Conservation (phyloP, 1,284 basidiomycete genomes). For the Puccinia coronata region DNA sequence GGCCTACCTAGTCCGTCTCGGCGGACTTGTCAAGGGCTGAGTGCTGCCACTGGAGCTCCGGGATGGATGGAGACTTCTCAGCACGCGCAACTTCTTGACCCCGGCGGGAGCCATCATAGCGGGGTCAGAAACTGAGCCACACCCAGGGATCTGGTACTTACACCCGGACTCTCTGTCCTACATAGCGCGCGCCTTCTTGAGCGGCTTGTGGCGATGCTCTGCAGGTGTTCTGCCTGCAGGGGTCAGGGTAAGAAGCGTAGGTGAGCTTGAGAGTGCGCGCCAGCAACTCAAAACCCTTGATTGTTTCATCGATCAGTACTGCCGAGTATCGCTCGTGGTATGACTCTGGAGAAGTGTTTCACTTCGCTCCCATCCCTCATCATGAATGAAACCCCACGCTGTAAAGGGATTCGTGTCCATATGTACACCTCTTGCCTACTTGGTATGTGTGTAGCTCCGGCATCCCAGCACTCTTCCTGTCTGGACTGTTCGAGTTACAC, state of each 20-base stretch:
- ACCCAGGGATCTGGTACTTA: constrained; percentile 42
- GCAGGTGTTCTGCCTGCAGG: no score
- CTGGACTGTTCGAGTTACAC: background rate
- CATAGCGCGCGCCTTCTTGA: background rate
- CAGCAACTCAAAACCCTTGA: no score
- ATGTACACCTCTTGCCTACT: no score
- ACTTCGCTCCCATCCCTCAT: background rate
- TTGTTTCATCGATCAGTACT: background rate
- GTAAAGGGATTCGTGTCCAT: no score
- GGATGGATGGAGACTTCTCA: background rate
- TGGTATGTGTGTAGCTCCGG: no score
- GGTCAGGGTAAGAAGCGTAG: no score
- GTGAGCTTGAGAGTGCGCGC: no score
- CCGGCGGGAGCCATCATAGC: background rate
- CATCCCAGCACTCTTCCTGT: no score
- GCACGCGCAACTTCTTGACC: background rate
- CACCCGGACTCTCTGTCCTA: background rate
- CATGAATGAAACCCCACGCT: no score
- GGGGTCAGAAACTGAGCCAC: constrained; percentile 47
- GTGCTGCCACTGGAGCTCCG: background rate
- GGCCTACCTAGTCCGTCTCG: background rate
- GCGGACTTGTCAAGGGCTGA: background rate
- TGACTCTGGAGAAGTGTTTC: background rate
- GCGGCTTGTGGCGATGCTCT: background rate
- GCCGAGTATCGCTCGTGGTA: background rate